Evolutionary conservation across 2,329 filamentous ascomycete genomes (phyloP), one percentile per base, ranked within the genome.

Genomic region (Trichoderma gracile): DNA sequence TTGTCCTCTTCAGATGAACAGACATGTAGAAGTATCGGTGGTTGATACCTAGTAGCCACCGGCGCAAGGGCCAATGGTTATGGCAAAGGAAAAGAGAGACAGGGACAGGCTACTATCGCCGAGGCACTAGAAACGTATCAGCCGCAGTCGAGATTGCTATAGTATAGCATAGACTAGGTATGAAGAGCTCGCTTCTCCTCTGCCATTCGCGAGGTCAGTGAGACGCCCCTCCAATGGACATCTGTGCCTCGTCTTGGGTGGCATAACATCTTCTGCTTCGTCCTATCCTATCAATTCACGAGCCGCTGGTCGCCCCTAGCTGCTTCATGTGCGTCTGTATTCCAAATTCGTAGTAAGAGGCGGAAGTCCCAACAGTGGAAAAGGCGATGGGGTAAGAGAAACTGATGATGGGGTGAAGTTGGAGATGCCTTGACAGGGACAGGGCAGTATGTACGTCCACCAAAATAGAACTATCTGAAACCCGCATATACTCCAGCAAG

Each of bases 21-120:
- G 23, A 60, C 38, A 65, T 30, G 23, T 47, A 57, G 47, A 27
- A 23, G 30, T 27, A n/a, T n/a, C n/a, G n/a, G n/a, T n/a, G n/a
- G n/a, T n/a, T n/a, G n/a, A n/a, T n/a, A n/a, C n/a, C 42, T 49
- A 38, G 14, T 52, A n/a, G 38, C 21, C 33, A 14, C 19, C 23
- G 42, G 57, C 21, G 23, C n/a, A 61, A 53, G 33, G 42, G 38
- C 49, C n/a, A 40, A 54, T 40, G n/a, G n/a, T n/a, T n/a, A n/a
- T n/a, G 2, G 40, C 19, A 38, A 12, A 38, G 10, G 14, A 9
- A 19, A 19, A 19, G 14, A 8, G 30, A 30, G 30, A 23, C 46
- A 43, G 27, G 57, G 47, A 33, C 38, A 52, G 38, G n/a, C 57
- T n/a, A 43, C n/a, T 46, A 19, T 45, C 23, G 21, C 15, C 5